Evolutionary conservation across 148 eudicot species (phyloP), one percentile per base, ranked within the genome.

Genomic region (Amaranthus cruentus): DNA sequence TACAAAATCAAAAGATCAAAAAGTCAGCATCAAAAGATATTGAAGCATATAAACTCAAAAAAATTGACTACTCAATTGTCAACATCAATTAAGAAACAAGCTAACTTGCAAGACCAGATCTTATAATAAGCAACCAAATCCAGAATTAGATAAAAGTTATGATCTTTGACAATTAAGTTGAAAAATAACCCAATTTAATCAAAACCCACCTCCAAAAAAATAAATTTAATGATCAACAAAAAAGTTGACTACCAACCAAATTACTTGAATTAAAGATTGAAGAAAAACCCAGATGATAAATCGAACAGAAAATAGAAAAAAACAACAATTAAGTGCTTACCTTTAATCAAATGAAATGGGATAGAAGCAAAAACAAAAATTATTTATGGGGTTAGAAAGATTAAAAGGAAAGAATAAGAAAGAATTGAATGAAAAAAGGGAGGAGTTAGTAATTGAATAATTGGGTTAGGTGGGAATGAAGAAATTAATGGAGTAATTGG

Each of bases 401-500:
- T 15, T 48, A 77, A 62, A 9, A 13, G 15, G 53, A 76, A 69
- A 72, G 51, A 50, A 38, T 51, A 73, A 56, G 68, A 43, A 59
- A 28, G 13, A 63, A 75, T 48, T 49, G 67, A 64, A 65, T 43
- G 65, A 72, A 79, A n/a, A 61, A 65, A 68, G 71, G 55, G 43
- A 44, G 79, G 62, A 53, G 67, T 69, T 60, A 73, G 73, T 14
- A 44, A 7, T 2, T 28, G 38, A 28, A 28, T 28, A 52, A n/a
- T 14, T 68, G 71, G 81, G 78, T 74, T 74, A 82, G 82, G 77
- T 70, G 70, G 51, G 72, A 58, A 47, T 12, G 43, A 47, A 47
- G 70, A 55, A 68, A 71, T 61, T 64, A 38, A 66, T 43, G 64
- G 76, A 51, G 63, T 69, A 59, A 44, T 74, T 28, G 51, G 56